Evolutionary conservation across 1,139 yeast genomes (phyloP), one percentile per base, ranked within the genome.

Genomic region (Magnusiomyces tetraspermus): DNA sequence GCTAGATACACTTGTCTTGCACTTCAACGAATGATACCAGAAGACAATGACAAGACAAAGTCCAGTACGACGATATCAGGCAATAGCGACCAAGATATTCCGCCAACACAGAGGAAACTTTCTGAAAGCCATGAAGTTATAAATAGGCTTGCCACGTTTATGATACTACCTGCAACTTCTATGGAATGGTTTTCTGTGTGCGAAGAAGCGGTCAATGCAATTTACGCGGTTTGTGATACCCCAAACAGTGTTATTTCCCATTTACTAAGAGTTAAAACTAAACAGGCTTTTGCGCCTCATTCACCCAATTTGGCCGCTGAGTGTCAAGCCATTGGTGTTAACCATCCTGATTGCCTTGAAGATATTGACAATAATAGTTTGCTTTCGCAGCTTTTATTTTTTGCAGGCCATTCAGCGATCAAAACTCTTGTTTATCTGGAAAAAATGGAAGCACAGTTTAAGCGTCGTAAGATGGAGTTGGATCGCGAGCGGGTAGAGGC

Each of bases 181-280:
- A 76, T 82, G 42, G 87, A 84, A 52, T 94, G 96, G 89, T 89
- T 82, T 63, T 81, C 89, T n/a, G 83, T 90, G 52, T 95, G 97
- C 0, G 97, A 89, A 61, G 95, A 89, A 64, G 96, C 96, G 0
- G 73, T 92, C 46, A 81, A 82, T 55, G 89, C 97, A 0, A 75
- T 94, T 15, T 88, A 82, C 68, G 78, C 76, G 49, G 76, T 88
- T 21, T 78, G 95, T 1, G 69, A 77, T 1, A 70, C 76, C 21
- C 96, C 97, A 0, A 95, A 88, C 60, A 71, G 72, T 37, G 76
- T 84, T 1, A 81, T 87, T 46, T 73, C 90, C 0, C 76, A 76
- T 13, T 70, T 89, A 1, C 76, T 92, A 37, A 76, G 77, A 56
- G 57, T 71, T 57, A 78, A 85, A 70, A 70, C 88, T 50, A 49